Conservation (phyloP, 2,329 filamentous ascomycete genomes). For the Cladosporium oxysporum region DNA sequence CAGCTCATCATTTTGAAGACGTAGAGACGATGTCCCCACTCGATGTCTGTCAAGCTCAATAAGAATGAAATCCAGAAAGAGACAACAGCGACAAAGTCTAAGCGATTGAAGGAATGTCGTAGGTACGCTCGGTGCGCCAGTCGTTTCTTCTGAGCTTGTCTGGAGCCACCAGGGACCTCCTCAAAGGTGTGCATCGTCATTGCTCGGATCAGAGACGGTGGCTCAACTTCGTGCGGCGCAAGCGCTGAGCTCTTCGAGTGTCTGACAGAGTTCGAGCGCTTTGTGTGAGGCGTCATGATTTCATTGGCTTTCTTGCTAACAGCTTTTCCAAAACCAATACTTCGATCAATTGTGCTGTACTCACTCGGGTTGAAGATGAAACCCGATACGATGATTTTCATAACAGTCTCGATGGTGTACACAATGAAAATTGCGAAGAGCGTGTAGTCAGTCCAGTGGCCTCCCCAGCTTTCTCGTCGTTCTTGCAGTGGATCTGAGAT, state of each 20-base stretch:
- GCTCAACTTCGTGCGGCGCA: constrained; percentile 33
- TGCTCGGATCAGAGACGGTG: constrained; percentile 36
- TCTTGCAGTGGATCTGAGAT: constrained; percentile 60
- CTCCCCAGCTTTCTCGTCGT: constrained; percentile 63
- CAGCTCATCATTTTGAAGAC: constrained; percentile 97
- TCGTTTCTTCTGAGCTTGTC: constrained; percentile 79
- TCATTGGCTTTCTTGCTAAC: constrained; percentile 74
- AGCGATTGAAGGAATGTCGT: constrained; percentile 90
- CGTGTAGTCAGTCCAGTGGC: constrained; percentile 71
- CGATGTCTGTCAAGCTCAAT: constrained; percentile 68
- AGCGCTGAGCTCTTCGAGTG: constrained; percentile 38
- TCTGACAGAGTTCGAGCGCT: constrained; percentile 58
- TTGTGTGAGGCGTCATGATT: constrained; percentile 79
- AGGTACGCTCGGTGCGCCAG: constrained; percentile 89
- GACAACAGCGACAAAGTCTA: constrained; percentile 93
- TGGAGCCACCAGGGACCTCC: constrained; percentile 59
- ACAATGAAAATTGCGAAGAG: constrained; percentile 82
- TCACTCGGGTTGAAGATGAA: constrained; percentile 87
- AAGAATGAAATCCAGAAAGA: constrained; percentile 91
- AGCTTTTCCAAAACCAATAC: constrained; percentile 71
- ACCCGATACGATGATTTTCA: constrained; percentile 88
- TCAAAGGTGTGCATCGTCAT: constrained; percentile 42
- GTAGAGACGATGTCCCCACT: constrained; percentile 72
- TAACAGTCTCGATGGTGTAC: constrained; percentile 82
- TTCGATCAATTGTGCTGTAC: constrained; percentile 86